Conservation (phyloP, 306 rosid genomes). For the Inga oerstediana region DNA sequence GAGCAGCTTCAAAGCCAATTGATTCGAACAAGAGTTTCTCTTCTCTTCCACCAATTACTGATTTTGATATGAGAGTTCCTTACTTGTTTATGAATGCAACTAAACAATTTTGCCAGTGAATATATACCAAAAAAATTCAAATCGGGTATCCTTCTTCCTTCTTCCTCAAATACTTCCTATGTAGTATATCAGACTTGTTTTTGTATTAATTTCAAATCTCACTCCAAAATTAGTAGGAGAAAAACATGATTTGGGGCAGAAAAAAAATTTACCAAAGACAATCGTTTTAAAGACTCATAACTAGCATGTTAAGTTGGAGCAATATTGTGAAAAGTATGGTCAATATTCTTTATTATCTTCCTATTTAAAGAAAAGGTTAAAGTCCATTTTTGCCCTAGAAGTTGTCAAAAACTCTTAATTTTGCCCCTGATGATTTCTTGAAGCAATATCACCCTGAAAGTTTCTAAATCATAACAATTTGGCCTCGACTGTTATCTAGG, state of each 20-base stretch:
- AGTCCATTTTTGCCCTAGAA: too few species aligned
- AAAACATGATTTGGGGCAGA: not conserved
- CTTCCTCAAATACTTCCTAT: not conserved
- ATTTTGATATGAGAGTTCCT: slow-evolving; percentile 7
- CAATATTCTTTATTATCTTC: not conserved
- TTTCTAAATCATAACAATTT: too few species aligned
- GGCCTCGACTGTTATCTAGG: too few species aligned
- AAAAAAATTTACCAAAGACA: not conserved
- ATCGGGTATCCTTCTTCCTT: not conserved
- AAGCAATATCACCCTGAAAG: too few species aligned
- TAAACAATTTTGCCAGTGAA: slow-evolving; percentile 15
- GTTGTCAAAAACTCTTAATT: too few species aligned
- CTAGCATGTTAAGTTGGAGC: not conserved
- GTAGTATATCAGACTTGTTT: not conserved
- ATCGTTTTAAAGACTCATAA: not conserved
- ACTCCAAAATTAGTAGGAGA: slow-evolving; percentile 2
- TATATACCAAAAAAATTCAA: slow-evolving; percentile 3
- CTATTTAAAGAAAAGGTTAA: not conserved
- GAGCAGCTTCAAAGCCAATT: slow-evolving; percentile 26
- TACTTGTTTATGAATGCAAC: slow-evolving; percentile 24
- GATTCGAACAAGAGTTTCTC: slow-evolving; percentile 37
- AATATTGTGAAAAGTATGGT: slow-evolving; percentile 9
- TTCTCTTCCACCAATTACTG: slow-evolving; percentile 25
- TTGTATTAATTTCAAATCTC: not conserved
- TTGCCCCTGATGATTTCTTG: too few species aligned